Percentiles rank a stretch among this genome's conserved stretches.
Evolutionary conservation across 2,329 filamentous ascomycete genomes (phyloP).

Genomic region (Monosporascus sp.): DNA sequence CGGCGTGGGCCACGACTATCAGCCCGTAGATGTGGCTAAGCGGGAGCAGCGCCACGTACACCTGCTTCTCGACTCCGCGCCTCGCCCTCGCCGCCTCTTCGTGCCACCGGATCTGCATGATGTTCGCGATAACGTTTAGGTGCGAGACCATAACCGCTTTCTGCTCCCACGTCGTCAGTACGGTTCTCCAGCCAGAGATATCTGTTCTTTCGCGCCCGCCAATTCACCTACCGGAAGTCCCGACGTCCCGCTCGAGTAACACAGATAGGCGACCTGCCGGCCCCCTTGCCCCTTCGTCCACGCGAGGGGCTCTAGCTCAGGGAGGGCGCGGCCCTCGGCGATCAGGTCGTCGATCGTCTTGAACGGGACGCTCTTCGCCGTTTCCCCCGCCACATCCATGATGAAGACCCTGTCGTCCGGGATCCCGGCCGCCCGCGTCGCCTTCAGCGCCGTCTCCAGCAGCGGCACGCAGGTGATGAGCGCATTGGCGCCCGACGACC

Average conservation of each 20-base stretch:
- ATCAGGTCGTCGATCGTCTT: conserved; percentile 62
- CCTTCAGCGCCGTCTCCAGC: conserved; percentile 56
- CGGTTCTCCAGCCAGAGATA: no score
- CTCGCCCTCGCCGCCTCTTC: conserved; percentile 26
- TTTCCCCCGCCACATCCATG: conserved; percentile 39
- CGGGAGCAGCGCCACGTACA: conserved; percentile 60
- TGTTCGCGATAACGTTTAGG: conserved; percentile 68
- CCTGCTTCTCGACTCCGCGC: conserved; percentile 25
- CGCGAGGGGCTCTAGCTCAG: conserved; percentile 42
- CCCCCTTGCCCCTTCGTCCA: conserved; percentile 57
- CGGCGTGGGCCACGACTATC: conserved; percentile 62
- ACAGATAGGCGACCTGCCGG: conserved; percentile 63
- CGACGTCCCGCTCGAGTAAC: conserved; percentile 69
- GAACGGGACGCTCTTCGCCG: conserved; percentile 40
- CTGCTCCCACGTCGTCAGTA: conserved; percentile 28
- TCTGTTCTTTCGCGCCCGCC: no score
- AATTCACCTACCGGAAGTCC: conserved; percentile 54
- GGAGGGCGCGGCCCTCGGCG: conserved; percentile 46
- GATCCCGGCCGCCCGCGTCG: conserved; percentile 55
- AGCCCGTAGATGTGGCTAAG: conserved; percentile 76
- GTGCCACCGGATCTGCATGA: conserved; percentile 53
- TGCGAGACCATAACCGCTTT: conserved; percentile 79
- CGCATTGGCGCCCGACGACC: conserved; percentile 57
- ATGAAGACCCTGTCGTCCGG: conserved; percentile 59
- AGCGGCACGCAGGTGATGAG: conserved; percentile 66